Percentiles rank a stretch among this genome's conserved stretches.
Conservation (phyloP, 192 early-diverging fungal genomes). For the Linnemannia exigua region DNA sequence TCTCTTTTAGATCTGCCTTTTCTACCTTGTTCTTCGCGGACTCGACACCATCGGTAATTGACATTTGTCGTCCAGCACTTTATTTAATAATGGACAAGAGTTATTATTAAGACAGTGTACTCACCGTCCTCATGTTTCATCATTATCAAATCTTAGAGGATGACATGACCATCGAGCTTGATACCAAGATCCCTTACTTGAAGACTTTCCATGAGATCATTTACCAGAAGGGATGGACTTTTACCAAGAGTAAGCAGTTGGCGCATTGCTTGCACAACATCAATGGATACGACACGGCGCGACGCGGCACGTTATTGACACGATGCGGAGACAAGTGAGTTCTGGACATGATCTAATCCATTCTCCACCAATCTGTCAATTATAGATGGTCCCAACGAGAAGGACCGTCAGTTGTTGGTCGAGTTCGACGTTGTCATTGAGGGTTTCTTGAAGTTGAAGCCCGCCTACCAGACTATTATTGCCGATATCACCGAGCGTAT, state of each 20-base stretch:
- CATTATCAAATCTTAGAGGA: constrained; percentile 70
- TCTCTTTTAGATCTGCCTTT: constrained; percentile 86
- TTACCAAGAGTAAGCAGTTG: constrained; percentile 74
- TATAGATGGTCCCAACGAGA: constrained; percentile 89
- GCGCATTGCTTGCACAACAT: background rate
- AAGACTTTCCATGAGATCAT: constrained; percentile 86
- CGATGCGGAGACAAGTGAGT: background rate
- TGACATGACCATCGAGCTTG: constrained; percentile 92
- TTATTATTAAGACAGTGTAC: background rate
- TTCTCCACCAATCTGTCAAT: background rate
- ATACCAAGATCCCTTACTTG: constrained; percentile 83
- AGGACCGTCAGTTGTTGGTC: constrained; percentile 92
- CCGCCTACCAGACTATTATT: constrained; percentile 88
- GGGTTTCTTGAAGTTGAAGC: constrained; percentile 86
- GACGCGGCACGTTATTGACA: background rate
- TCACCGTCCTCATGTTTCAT: background rate
- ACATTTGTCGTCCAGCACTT: background rate
- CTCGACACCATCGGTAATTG: constrained; percentile 90
- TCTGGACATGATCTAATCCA: background rate
- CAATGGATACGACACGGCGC: background rate
- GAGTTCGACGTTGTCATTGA: constrained; percentile 92
- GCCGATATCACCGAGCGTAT: constrained; percentile 92
- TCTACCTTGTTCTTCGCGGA: constrained; percentile 96
- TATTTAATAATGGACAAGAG: background rate
- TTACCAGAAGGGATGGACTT: constrained; percentile 84